These are phyloP conservation scores for Gossypium turneri DNA, from an alignment of 345 rosid species.

Conservation along the genomic window DNA sequence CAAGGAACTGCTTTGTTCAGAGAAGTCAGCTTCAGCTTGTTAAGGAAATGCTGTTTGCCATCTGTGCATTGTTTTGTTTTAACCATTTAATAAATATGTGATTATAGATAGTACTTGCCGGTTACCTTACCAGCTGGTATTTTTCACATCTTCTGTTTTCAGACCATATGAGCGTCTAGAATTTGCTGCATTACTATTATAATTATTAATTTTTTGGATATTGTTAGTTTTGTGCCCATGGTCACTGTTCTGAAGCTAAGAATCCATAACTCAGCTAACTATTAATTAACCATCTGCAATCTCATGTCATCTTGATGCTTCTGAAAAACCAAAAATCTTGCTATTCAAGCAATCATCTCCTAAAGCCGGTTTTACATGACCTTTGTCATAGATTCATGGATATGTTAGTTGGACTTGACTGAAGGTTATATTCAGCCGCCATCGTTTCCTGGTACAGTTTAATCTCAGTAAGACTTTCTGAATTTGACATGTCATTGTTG, in stretches of 20 bases:
- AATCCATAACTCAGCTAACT: neutral
- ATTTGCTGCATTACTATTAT: neutral
- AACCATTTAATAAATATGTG: conserved; percentile 3
- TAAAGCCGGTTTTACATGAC: neutral
- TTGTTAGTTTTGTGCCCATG: too few species aligned
- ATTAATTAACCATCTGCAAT: neutral
- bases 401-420: neutral
- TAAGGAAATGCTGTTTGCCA: conserved; percentile 4
- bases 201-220: neutral
- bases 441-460: neutral
- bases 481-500: neutral
- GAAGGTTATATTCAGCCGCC: neutral
- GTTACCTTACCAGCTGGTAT: neutral
- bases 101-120: neutral
- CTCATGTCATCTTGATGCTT: neutral
- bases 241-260: neutral
- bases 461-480: neutral
- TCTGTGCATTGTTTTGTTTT: neutral
- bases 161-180: neutral
- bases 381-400: neutral
- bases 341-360: neutral
- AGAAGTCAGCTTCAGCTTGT: conserved; percentile 27
- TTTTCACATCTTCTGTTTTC: neutral
- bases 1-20: conserved; percentile 54
- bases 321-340: neutral